Evolutionary conservation across 2,329 filamentous ascomycete species (phyloP).

Genomic region (Coniochaeta sp.): DNA sequence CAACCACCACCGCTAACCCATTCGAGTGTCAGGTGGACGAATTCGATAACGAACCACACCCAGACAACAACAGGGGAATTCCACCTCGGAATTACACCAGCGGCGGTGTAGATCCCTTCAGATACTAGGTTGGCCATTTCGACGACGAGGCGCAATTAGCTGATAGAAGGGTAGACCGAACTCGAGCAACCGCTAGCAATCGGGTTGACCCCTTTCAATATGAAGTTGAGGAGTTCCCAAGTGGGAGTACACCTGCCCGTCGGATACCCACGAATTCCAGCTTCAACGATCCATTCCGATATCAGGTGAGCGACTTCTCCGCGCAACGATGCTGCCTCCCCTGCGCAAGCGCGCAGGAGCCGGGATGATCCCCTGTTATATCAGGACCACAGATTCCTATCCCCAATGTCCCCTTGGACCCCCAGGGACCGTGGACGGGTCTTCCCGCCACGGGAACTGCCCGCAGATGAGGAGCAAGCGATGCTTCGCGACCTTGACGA

Average conservation of each 20-base stretch:
- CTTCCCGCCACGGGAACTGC: too few species aligned
- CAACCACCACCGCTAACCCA: not conserved
- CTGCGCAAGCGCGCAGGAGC: too few species aligned
- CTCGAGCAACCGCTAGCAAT: not conserved
- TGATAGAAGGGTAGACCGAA: not conserved
- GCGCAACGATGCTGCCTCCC: too few species aligned
- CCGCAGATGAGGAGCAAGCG: not conserved
- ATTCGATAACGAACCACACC: not conserved
- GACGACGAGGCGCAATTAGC: not conserved
- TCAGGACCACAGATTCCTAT: too few species aligned
- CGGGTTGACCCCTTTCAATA: not conserved
- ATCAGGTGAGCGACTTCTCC: too few species aligned
- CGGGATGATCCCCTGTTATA: too few species aligned
- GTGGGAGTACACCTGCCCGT: not conserved
- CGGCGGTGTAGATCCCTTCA: not conserved
- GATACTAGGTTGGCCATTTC: not conserved
- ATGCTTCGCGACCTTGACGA: not conserved
- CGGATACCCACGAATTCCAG: not conserved
- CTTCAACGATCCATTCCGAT: too few species aligned
- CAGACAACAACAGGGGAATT: not conserved
- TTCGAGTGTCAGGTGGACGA: not conserved
- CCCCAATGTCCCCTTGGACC: too few species aligned
- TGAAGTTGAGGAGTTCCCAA: not conserved
- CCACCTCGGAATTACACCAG: not conserved
- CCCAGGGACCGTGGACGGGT: too few species aligned